Evolutionary conservation across 2,329 filamentous ascomycete genomes (phyloP).

Genomic region (Colletotrichum lentis): DNA sequence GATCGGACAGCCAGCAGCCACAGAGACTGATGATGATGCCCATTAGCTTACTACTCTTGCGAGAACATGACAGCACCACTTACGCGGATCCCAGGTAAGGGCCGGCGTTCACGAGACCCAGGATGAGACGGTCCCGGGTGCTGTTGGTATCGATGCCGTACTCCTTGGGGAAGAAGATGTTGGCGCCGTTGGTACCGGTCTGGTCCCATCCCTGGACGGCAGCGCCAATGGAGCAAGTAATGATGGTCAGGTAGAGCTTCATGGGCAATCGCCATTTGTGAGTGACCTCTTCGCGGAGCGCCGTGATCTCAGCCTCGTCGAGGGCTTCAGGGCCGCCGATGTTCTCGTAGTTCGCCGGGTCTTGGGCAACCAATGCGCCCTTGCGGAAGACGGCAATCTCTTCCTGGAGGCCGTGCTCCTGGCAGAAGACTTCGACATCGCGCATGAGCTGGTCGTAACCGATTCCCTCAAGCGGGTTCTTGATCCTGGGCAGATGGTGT

Average conservation of each 20-base stretch:
- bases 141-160: slow-evolving; percentile 49
- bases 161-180: slow-evolving; percentile 64
- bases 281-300: slow-evolving; percentile 67
- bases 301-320: slow-evolving; percentile 65
- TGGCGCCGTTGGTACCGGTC: slow-evolving; percentile 70
- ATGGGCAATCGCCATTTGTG: slow-evolving; percentile 74
- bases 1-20: slow-evolving; percentile 74
- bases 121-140: slow-evolving; percentile 54
- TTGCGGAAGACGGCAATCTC: slow-evolving; percentile 68
- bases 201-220: slow-evolving; percentile 77
- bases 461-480: slow-evolving; percentile 59
- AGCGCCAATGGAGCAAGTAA: slow-evolving; percentile 73
- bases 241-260: slow-evolving; percentile 71
- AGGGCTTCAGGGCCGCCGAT: slow-evolving; percentile 67
- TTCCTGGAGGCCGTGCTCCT: slow-evolving; percentile 65
- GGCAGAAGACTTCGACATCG: slow-evolving; percentile 70
- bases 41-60: slow-evolving; percentile 26
- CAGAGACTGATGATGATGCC: slow-evolving; percentile 45
- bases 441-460: slow-evolving; percentile 61
- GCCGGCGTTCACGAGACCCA: slow-evolving; percentile 72
- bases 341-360: slow-evolving; percentile 68
- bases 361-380: slow-evolving; percentile 78
- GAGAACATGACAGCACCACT: slow-evolving; percentile 31
- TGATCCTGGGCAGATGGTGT: slow-evolving; percentile 48
- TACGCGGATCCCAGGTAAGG: slow-evolving; percentile 57